Conservation (phyloP, 176 grass and related monocot species). For the Pharus latifolius region DNA sequence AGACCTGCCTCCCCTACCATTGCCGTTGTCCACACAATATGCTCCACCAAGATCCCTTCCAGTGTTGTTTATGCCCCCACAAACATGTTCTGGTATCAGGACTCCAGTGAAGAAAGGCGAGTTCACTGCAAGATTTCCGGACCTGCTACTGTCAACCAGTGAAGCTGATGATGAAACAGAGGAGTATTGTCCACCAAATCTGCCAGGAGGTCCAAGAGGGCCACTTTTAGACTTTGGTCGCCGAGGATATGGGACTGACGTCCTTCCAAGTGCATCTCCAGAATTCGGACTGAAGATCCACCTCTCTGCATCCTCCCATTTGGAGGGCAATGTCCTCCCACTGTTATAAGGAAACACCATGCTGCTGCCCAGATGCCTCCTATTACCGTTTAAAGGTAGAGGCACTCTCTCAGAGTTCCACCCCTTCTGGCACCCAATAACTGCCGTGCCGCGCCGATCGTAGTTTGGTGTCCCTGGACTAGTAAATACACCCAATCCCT, state of each 20-base stretch:
- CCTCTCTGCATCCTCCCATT: constrained; percentile 95
- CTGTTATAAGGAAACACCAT: constrained; percentile 35
- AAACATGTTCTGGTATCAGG: constrained; percentile 39
- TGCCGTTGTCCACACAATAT: constrained; percentile 4
- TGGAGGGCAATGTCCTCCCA: constrained; percentile 67
- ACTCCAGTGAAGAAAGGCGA: constrained; percentile 60
- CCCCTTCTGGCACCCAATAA: constrained; percentile 30
- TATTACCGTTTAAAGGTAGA: constrained; percentile 8
- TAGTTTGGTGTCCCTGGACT: constrained; percentile 60
- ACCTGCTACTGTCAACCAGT: constrained; percentile 29
- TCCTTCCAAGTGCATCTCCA: constrained; percentile 30
- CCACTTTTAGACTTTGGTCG: constrained; percentile 80
- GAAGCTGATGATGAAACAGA: constrained; percentile 27
- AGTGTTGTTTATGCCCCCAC: background rate
- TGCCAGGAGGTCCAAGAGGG: constrained; percentile 45
- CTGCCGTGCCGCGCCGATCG: background rate
- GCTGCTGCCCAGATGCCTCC: constrained; percentile 13
- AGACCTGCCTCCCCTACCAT: constrained; percentile 4
- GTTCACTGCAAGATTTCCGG: constrained; percentile 14
- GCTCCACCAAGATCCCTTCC: background rate
- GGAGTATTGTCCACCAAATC: constrained; percentile 21
- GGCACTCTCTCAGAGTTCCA: constrained; percentile 55
- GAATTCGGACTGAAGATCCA: constrained; percentile 80
- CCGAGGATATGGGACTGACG: constrained; percentile 15
- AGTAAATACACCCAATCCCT: constrained; percentile 12